A percentile compares a stretch with the other conserved stretches of the same genome.
phyloP scores from a whole-genome alignment of 768 basidiomycete genomes.

The Mrakia blollopis region DNA sequence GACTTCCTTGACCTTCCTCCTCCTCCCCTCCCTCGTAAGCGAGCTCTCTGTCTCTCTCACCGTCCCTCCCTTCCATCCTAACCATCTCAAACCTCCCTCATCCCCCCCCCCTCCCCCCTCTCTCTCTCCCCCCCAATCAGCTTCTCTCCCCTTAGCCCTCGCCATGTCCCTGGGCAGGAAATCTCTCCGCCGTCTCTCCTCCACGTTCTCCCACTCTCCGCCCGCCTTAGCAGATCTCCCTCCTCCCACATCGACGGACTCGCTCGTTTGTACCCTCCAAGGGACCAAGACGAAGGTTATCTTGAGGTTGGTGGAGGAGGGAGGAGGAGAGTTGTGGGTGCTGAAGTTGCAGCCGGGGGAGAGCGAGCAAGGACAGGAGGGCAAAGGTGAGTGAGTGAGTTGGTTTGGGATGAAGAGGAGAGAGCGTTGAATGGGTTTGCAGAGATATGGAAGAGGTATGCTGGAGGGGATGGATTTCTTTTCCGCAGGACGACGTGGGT shows the following conservation, averaged over 20 bases:
- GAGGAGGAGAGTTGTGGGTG: background rate
- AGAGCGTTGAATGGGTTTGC: background rate
- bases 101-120: too few relatives aligned
- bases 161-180: background rate
- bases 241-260: background rate
- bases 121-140: too few relatives aligned
- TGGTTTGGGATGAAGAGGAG: too few relatives aligned
- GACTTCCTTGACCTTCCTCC: too few relatives aligned
- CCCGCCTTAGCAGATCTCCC: background rate
- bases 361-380: background rate
- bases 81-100: too few relatives aligned
- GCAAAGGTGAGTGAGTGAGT: background rate
- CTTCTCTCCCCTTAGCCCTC: too few relatives aligned
- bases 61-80: too few relatives aligned
- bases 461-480: background rate
- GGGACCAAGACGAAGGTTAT: background rate
- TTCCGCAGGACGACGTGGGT: too few relatives aligned
- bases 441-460: background rate
- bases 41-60: too few relatives aligned
- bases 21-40: too few relatives aligned
- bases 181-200: background rate
- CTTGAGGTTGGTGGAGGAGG: background rate
- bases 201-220: background rate
- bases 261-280: background rate
- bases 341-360: background rate